These are phyloP conservation scores for Betula pendula DNA, from an alignment of 306 rosid genomes.

Conservation along the genomic window DNA sequence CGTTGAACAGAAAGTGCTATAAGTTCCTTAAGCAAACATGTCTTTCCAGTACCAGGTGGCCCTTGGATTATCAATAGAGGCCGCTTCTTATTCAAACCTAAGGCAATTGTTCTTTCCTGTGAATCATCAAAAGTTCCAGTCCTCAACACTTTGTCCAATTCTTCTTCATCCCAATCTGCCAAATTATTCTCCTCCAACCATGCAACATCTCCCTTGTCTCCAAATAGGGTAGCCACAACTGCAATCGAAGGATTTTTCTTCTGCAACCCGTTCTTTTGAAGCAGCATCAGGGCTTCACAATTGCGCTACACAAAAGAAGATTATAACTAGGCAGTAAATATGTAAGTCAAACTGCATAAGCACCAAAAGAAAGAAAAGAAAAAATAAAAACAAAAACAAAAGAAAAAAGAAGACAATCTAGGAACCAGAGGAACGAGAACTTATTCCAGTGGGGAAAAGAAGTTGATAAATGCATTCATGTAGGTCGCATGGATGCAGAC, in stretches of 20 bases:
- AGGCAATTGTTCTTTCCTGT: constrained; percentile 58
- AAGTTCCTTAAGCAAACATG: constrained; percentile 71
- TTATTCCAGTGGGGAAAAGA: neutral
- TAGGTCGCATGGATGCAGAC: neutral
- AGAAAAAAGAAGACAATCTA: neutral
- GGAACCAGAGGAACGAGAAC: neutral
- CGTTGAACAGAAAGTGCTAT: constrained; percentile 58
- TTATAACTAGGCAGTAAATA: constrained; percentile 20
- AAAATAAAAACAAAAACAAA: neutral
- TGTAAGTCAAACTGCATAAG: constrained; percentile 5
- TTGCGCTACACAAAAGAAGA: constrained; percentile 59
- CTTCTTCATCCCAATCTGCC: constrained; percentile 56
- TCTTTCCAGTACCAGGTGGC: constrained; percentile 91
- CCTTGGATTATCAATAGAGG: constrained; percentile 78
- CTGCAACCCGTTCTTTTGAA: constrained; percentile 70
- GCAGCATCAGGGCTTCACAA: constrained; percentile 86
- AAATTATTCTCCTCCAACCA: constrained; percentile 63
- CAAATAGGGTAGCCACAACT: constrained; percentile 69
- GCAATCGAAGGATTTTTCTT: constrained; percentile 78
- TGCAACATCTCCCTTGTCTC: constrained; percentile 62
- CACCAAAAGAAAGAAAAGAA: neutral
- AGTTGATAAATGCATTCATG: neutral
- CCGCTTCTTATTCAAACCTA: constrained; percentile 71
- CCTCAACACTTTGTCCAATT: constrained; percentile 28
- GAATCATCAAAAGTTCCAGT: constrained; percentile 52